Evolutionary conservation across 129 eudicot species (phyloP), one percentile per base, ranked within the genome.

Genomic region (Helianthus tuberosus): DNA sequence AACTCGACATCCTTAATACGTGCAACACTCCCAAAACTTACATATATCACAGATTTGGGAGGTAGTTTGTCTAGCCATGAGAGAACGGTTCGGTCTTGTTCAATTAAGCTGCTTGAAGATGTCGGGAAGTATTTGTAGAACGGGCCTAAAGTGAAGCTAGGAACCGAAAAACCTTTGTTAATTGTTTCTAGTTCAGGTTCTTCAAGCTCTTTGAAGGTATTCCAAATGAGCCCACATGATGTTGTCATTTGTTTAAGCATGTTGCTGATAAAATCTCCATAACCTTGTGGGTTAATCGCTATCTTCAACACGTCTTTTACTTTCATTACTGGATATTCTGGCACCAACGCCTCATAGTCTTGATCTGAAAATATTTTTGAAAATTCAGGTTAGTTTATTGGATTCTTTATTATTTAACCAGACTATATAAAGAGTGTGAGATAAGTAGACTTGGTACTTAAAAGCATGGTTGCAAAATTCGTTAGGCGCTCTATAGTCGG

Each of bases 11-110:
- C 66, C 1, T 69, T 69, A 1, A 88, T 71, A 0, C 64, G 53
- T 20, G 79, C 88, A 11, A 78, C 63, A 35, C 85, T 88, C 9
- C 93, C 93, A 36, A 88, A 88, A 44, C 93, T 2, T 4, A 38
- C 43, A 38, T 38, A 38, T 38, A 38, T 7, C 6, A 38, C 5
- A 4, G 43, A 38, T 5, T 77, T 73, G 2, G 84, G 82, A 55
- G 72, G 29, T 52, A 79, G 87, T 14, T 29, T 51, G 69, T 84
- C 76, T 63, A 84, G 68, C 87, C 87, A 84, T 20, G 84, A 39
- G 43, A 84, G 44, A 50, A 69, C 66, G 14, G 64, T 71, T 8
- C 43, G 49, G 57, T 84, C 87, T 66, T 79, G 82, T 1, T 68
- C 29, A 9, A 73, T 41, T 10, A 73, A 39, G 72, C 77, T 78